Evolutionary conservation across 192 early-diverging fungal species (phyloP).

Genomic region (Gonapodya sp.): DNA sequence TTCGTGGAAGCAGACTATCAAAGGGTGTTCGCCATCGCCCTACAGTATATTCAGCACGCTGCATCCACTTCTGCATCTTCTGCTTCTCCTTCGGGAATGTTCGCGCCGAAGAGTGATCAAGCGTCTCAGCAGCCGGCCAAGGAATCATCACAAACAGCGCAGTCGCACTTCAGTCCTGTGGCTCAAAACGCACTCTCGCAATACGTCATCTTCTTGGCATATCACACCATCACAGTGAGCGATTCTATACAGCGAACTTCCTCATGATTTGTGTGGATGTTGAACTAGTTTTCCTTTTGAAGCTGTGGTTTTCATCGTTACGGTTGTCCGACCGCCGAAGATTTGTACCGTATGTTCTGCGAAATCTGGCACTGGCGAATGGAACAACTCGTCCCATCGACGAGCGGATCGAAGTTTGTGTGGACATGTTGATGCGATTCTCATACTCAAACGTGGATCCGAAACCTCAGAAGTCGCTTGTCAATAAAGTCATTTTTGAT

Average conservation of each 20-base stretch:
- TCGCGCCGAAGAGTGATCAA: not conserved
- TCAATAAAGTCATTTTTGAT: slow-evolving; percentile 41
- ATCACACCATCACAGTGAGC: slow-evolving; percentile 84
- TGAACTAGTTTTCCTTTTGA: not conserved
- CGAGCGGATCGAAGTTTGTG: slow-evolving; percentile 82
- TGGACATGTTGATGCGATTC: slow-evolving; percentile 89
- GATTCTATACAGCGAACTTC: slow-evolving; percentile 69
- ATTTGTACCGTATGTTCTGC: slow-evolving; percentile 72
- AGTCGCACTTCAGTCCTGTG: not conserved
- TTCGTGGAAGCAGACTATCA: slow-evolving; percentile 72
- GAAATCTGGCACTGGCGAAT: slow-evolving; percentile 58
- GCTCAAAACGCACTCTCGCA: slow-evolving; percentile 48
- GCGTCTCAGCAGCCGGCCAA: slow-evolving; percentile 12
- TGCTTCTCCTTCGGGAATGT: slow-evolving; percentile 3
- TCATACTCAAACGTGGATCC: slow-evolving; percentile 62
- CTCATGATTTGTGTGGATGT: no score
- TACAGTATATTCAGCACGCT: slow-evolving; percentile 71
- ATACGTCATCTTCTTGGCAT: slow-evolving; percentile 85
- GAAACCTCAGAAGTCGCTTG: slow-evolving; percentile 43
- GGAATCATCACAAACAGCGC: not conserved
- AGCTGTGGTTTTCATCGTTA: not conserved
- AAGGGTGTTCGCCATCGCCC: slow-evolving; percentile 80
- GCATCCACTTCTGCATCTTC: slow-evolving; percentile 19
- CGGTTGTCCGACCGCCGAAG: slow-evolving; percentile 48
- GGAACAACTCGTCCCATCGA: slow-evolving; percentile 45